Evolutionary conservation across 2,329 filamentous ascomycete genomes (phyloP).

Genomic region (Botrytis tulipae): DNA sequence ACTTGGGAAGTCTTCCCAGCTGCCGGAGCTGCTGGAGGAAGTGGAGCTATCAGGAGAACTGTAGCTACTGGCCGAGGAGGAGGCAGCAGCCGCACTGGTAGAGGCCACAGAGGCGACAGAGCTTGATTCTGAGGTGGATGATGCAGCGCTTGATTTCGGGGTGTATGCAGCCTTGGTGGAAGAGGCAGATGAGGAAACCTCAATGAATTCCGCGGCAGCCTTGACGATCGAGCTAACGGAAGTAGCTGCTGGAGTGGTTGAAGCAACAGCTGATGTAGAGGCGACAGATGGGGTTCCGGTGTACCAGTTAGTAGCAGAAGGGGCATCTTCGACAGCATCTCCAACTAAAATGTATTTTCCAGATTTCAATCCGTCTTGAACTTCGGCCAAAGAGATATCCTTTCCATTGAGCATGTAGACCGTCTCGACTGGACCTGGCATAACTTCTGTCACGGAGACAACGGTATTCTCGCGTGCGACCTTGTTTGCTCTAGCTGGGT

Average conservation of each 20-base stretch:
- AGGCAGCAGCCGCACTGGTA: slow-evolving; percentile 26
- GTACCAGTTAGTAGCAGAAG: slow-evolving; percentile 41
- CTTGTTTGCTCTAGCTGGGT: slow-evolving; percentile 54
- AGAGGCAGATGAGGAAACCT: slow-evolving; percentile 4
- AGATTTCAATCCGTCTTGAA: slow-evolving; percentile 67
- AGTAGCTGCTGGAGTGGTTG: slow-evolving; percentile 37
- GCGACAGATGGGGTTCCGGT: slow-evolving; percentile 35
- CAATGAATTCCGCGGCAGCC: neutral
- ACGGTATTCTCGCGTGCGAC: slow-evolving; percentile 47
- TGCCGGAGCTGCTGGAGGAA: slow-evolving; percentile 44
- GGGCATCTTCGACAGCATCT: slow-evolving; percentile 53
- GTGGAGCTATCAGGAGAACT: slow-evolving; percentile 21
- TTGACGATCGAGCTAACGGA: slow-evolving; percentile 21
- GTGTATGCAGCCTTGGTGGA: slow-evolving; percentile 31
- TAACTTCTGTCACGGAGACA: slow-evolving; percentile 42
- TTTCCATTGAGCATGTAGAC: slow-evolving; percentile 70
- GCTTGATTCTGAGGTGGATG: slow-evolving; percentile 32
- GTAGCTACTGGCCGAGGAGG: slow-evolving; percentile 18
- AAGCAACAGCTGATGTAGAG: slow-evolving; percentile 7
- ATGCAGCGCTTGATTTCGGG: slow-evolving; percentile 31
- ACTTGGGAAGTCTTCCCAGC: slow-evolving; percentile 71
- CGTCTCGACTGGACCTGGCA: slow-evolving; percentile 60
- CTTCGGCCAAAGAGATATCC: slow-evolving; percentile 58
- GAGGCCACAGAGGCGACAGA: slow-evolving; percentile 24
- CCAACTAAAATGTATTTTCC: slow-evolving; percentile 68